phyloP scores from a whole-genome alignment of 805 yeast genomes.

The Cyberlindnera euphorbiae region DNA sequence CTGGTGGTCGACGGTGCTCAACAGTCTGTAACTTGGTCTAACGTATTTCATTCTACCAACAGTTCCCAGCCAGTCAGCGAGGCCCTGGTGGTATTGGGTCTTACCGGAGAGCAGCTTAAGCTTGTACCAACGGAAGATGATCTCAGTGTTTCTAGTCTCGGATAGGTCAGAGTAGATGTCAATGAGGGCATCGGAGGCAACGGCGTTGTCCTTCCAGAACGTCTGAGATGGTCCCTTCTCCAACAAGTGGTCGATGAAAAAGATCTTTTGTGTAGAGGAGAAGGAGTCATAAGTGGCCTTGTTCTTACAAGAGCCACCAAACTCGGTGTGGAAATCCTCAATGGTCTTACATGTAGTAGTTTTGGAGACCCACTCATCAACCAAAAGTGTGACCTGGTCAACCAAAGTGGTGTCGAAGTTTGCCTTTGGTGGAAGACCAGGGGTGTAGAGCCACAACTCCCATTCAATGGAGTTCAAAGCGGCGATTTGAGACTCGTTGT shows the following conservation, averaged over 20 bases:
- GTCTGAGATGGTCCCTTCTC: constrained; percentile 39
- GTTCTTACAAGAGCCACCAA: constrained; percentile 20
- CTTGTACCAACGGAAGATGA: constrained; percentile 71
- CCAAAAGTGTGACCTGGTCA: constrained; percentile 62
- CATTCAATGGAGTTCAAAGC: constrained; percentile 73
- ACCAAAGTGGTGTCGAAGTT: constrained; percentile 74
- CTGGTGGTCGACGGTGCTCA: constrained; percentile 57
- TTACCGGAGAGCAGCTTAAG: constrained; percentile 56
- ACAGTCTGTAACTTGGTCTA: constrained; percentile 73
- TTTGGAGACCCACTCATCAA: constrained; percentile 52
- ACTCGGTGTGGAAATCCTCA: constrained; percentile 14
- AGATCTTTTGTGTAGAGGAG: constrained; percentile 71
- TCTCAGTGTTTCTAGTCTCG: constrained; percentile 69
- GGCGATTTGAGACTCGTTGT: constrained; percentile 36
- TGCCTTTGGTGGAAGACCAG: constrained; percentile 90
- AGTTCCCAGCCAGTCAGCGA: constrained; percentile 83
- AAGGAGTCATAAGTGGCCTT: constrained; percentile 39
- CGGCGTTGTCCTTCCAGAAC: constrained; percentile 31
- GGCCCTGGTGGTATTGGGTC: constrained; percentile 38
- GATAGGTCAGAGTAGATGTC: constrained; percentile 34
- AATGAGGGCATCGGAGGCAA: constrained; percentile 34
- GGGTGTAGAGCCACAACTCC: constrained; percentile 74
- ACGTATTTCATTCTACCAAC: constrained; percentile 95
- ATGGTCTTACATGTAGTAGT: constrained; percentile 10
- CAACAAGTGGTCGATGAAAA: constrained; percentile 67